Conservation (phyloP, 2,329 filamentous ascomycete species). For the Xylariaceae sp. region DNA sequence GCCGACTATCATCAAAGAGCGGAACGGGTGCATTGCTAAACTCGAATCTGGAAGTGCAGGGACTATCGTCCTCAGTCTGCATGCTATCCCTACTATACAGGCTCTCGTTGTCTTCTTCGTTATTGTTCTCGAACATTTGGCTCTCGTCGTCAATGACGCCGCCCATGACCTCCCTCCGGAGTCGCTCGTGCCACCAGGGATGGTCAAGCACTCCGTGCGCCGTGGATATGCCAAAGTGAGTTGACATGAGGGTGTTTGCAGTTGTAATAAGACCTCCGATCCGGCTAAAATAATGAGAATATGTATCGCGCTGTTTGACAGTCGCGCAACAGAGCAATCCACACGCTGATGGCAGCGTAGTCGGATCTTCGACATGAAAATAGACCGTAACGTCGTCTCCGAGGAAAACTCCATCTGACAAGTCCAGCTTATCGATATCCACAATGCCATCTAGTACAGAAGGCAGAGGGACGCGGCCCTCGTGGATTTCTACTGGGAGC, state of each 20-base stretch:
- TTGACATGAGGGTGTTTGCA: slow-evolving; percentile 8
- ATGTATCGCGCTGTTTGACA: slow-evolving; percentile 8
- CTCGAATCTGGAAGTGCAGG: no score
- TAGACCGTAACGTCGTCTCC: slow-evolving; percentile 8
- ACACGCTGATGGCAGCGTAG: slow-evolving; percentile 1
- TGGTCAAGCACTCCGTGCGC: slow-evolving; percentile 12
- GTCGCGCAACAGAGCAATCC: slow-evolving; percentile 9
- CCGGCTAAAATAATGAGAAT: slow-evolving; percentile 11
- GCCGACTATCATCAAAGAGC: not conserved
- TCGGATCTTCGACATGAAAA: slow-evolving; percentile 6
- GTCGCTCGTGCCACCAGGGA: slow-evolving; percentile 10
- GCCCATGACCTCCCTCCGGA: not conserved
- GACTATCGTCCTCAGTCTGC: no score
- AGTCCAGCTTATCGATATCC: slow-evolving; percentile 5
- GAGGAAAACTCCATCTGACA: slow-evolving; percentile 7
- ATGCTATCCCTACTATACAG: no score
- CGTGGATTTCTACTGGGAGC: slow-evolving; percentile 9
- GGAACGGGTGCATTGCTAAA: not conserved
- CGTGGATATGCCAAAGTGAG: slow-evolving; percentile 13
- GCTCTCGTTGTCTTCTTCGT: slow-evolving; percentile 3
- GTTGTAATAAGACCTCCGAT: slow-evolving; percentile 8
- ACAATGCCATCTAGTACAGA: slow-evolving; percentile 6
- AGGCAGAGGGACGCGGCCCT: slow-evolving; percentile 5
- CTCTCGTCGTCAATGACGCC: slow-evolving; percentile 2
- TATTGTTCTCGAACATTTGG: slow-evolving; percentile 1